phyloP scores from a whole-genome alignment of 768 basidiomycete genomes.

The Pleurotus tuoliensis region DNA sequence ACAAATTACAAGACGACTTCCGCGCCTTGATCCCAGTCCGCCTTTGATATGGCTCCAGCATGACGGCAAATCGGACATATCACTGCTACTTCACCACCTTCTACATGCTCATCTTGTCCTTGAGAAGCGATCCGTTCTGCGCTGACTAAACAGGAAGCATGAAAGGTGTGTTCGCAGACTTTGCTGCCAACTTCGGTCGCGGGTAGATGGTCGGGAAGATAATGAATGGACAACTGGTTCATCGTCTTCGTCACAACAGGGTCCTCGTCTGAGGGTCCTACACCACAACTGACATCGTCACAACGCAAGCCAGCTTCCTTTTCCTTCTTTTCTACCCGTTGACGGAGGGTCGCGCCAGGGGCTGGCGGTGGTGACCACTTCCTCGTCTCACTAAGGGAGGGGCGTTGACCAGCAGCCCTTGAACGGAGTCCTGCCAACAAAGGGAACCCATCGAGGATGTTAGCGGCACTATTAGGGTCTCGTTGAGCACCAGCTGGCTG shows the following conservation, averaged over 20 bases:
- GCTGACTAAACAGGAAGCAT: constrained; percentile 69
- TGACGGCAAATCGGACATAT: constrained; percentile 70
- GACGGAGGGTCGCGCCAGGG: constrained; percentile 68
- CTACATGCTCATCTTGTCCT: constrained; percentile 43
- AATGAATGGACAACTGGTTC: constrained; percentile 37
- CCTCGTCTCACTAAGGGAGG: constrained; percentile 27
- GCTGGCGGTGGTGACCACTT: constrained; percentile 60
- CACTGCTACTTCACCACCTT: constrained; percentile 51
- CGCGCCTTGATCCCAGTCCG: constrained; percentile 56
- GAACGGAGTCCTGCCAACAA: background rate
- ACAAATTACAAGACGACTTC: constrained; percentile 18
- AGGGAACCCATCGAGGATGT: background rate
- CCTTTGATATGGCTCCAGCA: constrained; percentile 53
- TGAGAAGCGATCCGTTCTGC: constrained; percentile 61
- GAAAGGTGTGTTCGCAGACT: constrained; percentile 69
- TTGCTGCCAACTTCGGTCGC: constrained; percentile 12
- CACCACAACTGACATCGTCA: constrained; percentile 66
- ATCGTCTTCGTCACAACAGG: constrained; percentile 36
- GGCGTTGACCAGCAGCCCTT: background rate
- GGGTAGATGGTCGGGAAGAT: constrained; percentile 15
- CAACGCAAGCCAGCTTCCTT: constrained; percentile 71
- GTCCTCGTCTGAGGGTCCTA: constrained; percentile 74
- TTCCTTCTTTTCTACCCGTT: constrained; percentile 70
- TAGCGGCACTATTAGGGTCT: background rate
- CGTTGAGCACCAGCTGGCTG: background rate